Evolutionary conservation across 768 basidiomycete species (phyloP).

Genomic region (Tricholoma bakamatsutake): DNA sequence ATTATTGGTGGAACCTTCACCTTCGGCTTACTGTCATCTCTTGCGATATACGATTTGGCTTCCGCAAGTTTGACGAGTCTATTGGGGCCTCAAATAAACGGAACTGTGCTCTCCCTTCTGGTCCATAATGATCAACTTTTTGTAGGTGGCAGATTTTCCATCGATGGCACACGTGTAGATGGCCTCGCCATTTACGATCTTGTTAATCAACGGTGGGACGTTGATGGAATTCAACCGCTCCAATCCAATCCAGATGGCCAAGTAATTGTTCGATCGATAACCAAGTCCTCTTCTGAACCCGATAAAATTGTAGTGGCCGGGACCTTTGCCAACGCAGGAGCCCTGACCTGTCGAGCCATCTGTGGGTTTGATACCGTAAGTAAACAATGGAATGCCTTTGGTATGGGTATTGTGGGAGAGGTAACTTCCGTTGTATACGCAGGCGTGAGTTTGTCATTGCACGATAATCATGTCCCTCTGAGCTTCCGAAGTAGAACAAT

Average conservation of each 20-base stretch:
- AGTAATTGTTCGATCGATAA: constrained; percentile 70
- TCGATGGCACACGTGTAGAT: constrained; percentile 48
- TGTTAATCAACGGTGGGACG: constrained; percentile 52
- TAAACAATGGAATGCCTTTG: constrained; percentile 79
- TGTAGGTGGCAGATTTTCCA: constrained; percentile 80
- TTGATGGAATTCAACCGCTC: constrained; percentile 52
- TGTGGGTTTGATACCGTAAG: constrained; percentile 65
- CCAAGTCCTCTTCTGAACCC: constrained; percentile 50
- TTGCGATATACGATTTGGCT: constrained; percentile 67
- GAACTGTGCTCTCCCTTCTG: constrained; percentile 70
- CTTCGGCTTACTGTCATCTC: constrained; percentile 36
- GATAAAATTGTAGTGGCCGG: constrained; percentile 78
- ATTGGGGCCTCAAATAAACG: constrained; percentile 57
- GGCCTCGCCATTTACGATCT: constrained; percentile 84
- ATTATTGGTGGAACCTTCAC: constrained; percentile 92
- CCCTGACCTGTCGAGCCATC: constrained; percentile 66
- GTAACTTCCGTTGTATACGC: constrained; percentile 74
- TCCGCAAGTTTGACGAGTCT: constrained; percentile 47
- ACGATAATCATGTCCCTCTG: constrained; percentile 8
- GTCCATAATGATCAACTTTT: constrained; percentile 69
- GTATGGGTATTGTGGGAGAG: constrained; percentile 76
- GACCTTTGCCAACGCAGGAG: constrained; percentile 77
- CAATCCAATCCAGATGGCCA: constrained; percentile 45
- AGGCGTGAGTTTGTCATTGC: constrained; percentile 49
- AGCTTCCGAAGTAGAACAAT: constrained; percentile 39